phyloP scores from a whole-genome alignment of 331 rosid genomes.

The Arachis monticola region DNA sequence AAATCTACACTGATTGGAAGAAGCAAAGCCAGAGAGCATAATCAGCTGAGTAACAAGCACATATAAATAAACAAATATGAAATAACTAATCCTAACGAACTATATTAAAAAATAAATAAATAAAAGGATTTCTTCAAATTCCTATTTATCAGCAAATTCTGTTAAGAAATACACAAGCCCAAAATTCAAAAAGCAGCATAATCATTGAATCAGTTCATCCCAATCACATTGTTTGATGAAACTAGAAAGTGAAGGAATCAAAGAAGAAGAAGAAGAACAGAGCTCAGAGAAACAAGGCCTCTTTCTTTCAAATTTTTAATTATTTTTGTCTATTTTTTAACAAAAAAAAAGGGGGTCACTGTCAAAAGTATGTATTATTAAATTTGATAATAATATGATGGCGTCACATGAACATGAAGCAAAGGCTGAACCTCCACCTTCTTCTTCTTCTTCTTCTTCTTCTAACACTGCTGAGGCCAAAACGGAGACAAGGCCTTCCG shows the following conservation, averaged over 20 bases:
- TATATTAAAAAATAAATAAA: too few species aligned
- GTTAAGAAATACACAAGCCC: background rate
- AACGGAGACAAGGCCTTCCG: constrained; percentile 32
- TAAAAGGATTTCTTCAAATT: background rate
- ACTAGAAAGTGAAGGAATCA: background rate
- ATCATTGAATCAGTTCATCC: background rate
- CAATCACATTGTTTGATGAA: background rate
- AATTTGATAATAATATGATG: constrained; percentile 22
- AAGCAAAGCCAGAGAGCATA: background rate
- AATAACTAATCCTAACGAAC: background rate
- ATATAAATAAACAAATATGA: too few species aligned
- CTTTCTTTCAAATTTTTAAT: constrained; percentile 28
- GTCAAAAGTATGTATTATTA: background rate
- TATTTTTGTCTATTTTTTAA: constrained; percentile 18
- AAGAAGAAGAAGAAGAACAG: background rate
- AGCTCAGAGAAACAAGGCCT: background rate
- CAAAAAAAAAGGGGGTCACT: constrained; percentile 26
- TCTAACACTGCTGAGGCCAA: constrained; percentile 29
- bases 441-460: constrained; percentile 9
- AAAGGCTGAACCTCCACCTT: background rate
- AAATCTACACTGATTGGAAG: background rate
- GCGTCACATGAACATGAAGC: constrained; percentile 26
- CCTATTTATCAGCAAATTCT: background rate
- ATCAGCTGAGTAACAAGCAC: background rate
- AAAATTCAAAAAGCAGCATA: background rate